phyloP scores from a whole-genome alignment of 2,329 filamentous ascomycete species.

The Juglanconis oblonga region DNA sequence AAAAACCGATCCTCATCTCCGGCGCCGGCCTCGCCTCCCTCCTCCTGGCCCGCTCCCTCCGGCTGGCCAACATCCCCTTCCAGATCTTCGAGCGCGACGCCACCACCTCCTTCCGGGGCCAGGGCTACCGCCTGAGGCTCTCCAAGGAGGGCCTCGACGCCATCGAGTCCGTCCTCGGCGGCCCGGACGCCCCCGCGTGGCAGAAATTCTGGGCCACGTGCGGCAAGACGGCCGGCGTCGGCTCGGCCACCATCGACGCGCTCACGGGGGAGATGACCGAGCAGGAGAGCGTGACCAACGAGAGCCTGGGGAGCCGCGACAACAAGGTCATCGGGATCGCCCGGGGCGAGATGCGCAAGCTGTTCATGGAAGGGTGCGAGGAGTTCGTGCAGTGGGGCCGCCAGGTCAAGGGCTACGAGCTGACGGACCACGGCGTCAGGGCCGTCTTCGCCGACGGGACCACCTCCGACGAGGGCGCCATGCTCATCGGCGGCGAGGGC shows the following conservation, averaged over 20 bases:
- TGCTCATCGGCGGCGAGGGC: conserved; percentile 62
- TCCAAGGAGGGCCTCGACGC: conserved; percentile 56
- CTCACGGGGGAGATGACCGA: conserved; percentile 45
- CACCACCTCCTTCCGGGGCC: conserved; percentile 51
- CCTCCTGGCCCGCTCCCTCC: conserved; percentile 41
- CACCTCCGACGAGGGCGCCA: conserved; percentile 54
- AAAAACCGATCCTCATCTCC: conserved; percentile 50
- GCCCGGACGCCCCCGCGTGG: conserved; percentile 32
- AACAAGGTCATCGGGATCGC: conserved; percentile 61
- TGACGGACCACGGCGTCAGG: conserved; percentile 49
- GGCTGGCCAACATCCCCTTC: conserved; percentile 43
- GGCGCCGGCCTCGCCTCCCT: conserved; percentile 43
- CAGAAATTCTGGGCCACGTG: conserved; percentile 56
- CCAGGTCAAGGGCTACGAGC: conserved; percentile 57
- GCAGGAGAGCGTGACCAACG: conserved; percentile 24
- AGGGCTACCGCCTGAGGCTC: conserved; percentile 61
- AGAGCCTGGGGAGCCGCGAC: conserved; percentile 44
- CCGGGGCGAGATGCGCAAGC: conserved; percentile 58
- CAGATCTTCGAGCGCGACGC: conserved; percentile 55
- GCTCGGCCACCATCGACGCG: conserved; percentile 50
- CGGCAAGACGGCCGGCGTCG: conserved; percentile 57
- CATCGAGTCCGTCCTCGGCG: conserved; percentile 55
- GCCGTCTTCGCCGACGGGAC: conserved; percentile 59
- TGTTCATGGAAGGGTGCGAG: conserved; percentile 58
- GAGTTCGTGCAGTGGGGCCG: conserved; percentile 52